These are phyloP conservation scores for Ascocoryne sarcoides DNA, from an alignment of 2,329 filamentous ascomycete genomes.

Conservation along the genomic window DNA sequence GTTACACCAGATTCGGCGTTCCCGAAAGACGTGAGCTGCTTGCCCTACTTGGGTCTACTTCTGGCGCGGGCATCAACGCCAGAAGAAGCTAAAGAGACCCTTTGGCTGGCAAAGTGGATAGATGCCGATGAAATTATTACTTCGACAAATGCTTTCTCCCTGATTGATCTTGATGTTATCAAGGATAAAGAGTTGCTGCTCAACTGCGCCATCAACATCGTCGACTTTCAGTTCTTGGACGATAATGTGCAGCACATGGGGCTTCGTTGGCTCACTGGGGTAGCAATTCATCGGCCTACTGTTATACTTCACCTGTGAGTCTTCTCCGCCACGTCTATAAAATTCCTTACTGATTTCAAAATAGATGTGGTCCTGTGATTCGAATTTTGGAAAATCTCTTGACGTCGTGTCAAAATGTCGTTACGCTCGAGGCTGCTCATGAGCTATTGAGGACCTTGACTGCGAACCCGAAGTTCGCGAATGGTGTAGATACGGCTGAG, in stretches of 20 bases:
- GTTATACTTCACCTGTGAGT: constrained; percentile 52
- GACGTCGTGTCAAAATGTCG: constrained; percentile 49
- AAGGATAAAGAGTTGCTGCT: constrained; percentile 55
- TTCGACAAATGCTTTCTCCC: constrained; percentile 31
- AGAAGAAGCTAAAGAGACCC: constrained; percentile 53
- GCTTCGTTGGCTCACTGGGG: constrained; percentile 49
- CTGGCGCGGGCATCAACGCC: constrained; percentile 45
- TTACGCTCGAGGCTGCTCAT: constrained; percentile 52
- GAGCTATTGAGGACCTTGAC: constrained; percentile 50
- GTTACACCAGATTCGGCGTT: constrained; percentile 18
- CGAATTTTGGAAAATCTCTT: constrained; percentile 53
- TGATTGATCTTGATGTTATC: constrained; percentile 38
- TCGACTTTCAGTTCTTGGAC: constrained; percentile 58
- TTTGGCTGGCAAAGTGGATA: constrained; percentile 51
- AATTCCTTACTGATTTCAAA: constrained; percentile 13
- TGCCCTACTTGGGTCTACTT: constrained; percentile 52
- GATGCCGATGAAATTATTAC: constrained; percentile 35
- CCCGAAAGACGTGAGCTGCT: constrained; percentile 24
- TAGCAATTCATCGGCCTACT: constrained; percentile 44
- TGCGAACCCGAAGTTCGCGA: constrained; percentile 42
- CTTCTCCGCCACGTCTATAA: neutral
- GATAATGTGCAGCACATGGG: constrained; percentile 52
- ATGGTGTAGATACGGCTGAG: constrained; percentile 38
- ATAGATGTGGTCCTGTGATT: constrained; percentile 46
- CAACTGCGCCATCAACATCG: constrained; percentile 53